phyloP scores from a whole-genome alignment of 129 eudicot species.

The Helichrysum umbraculigerum region DNA sequence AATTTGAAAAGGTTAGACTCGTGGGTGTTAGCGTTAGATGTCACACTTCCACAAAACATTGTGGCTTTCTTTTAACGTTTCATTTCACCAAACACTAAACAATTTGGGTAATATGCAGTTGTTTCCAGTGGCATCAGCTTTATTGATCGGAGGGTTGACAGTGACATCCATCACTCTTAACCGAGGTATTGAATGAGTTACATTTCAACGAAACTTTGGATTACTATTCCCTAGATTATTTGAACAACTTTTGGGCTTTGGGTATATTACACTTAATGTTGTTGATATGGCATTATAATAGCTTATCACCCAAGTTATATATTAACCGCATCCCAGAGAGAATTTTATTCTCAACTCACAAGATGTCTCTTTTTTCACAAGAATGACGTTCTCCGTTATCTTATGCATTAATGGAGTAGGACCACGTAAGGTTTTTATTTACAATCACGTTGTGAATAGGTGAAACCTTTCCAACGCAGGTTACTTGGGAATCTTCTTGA shows the following conservation, averaged over 20 bases:
- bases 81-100: slow-evolving; percentile 6
- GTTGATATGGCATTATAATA: neutral
- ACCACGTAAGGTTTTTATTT: too few species aligned
- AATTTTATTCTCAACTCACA: neutral
- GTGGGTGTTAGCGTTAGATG: neutral
- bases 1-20: neutral
- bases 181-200: slow-evolving; percentile 50
- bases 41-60: neutral
- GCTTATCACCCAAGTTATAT: neutral
- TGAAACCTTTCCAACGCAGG: too few species aligned
- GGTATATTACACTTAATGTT: neutral
- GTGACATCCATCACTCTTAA: slow-evolving; percentile 79
- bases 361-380: too few species aligned
- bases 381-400: too few species aligned
- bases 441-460: too few species aligned
- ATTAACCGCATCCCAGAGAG: neutral
- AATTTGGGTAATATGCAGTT: slow-evolving; percentile 51
- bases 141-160: slow-evolving; percentile 89
- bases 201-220: neutral
- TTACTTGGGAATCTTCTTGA: too few species aligned
- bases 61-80: neutral
- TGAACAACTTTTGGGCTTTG: neutral
- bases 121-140: slow-evolving; percentile 91
- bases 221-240: neutral
- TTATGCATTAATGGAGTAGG: too few species aligned